Evolutionary conservation across 106 monocot species (phyloP), one percentile per base, ranked within the genome.

Genomic region (Ottelia alismoides): DNA sequence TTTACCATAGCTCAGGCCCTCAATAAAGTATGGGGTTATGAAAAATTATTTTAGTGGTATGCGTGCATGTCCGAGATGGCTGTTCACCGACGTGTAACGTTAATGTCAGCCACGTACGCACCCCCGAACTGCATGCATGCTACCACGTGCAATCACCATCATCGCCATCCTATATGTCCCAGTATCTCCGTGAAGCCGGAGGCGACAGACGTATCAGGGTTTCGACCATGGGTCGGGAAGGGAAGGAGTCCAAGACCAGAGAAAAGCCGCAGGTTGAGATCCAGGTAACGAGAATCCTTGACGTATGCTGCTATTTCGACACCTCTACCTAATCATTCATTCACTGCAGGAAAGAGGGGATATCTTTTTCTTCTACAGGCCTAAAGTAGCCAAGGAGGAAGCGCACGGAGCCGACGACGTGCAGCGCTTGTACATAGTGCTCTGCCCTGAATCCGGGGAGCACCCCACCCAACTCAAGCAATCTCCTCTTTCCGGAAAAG

Each of bases 331-430:
- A 19, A 16, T 44, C 31, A 43, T 22, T 53, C 18, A 20, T 45
- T 32, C 5, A 16, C 4, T 67, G 35, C 32, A 88, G 88, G 88
- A 83, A 64, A 78, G 76, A 29, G 88, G 88, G 17, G 82, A 83
- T 47, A 83, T 88, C 24, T 83, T 88, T 66, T 88, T 88, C 79
- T 83, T 89, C 74, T 83, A 80, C 54, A 59, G 88, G 49, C 83
- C 83, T 11, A 89, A 80, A 55, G 76, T 89, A n/a, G 54, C 26
- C 49, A 71, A 66, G 56, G 83, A 77, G 9, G 79, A 80, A 60
- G 83, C 74, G 20, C 83, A 74, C 52, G 53, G 71, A 9, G 22
- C 58, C 12, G 76, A 77, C 30, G 88, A 89, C 28, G 76, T 89
- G 24, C 83, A 89, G 44, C 52, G 84, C 45, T 25, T 84, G 67